Percentiles rank a stretch among this genome's conserved stretches.
phyloP scores from a whole-genome alignment of 768 basidiomycete genomes.

The Leccinum longicurvipes region DNA sequence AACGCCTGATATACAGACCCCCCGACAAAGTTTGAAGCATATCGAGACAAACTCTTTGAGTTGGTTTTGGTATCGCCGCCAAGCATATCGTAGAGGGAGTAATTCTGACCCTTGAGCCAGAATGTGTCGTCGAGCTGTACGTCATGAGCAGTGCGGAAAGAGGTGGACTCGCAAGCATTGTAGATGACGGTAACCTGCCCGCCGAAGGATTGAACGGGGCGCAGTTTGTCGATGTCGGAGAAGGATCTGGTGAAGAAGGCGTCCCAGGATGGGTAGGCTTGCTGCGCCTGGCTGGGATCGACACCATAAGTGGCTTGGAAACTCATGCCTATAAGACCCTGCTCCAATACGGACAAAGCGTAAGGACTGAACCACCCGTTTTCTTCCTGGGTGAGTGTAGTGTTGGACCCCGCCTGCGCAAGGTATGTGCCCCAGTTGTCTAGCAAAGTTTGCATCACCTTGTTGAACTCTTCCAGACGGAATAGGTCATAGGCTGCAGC shows the following conservation, averaged over 20 bases:
- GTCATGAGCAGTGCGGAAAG: conserved; percentile 34
- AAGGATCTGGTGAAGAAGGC: conserved; percentile 51
- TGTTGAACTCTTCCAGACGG: conserved; percentile 5
- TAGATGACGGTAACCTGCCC: conserved; percentile 30
- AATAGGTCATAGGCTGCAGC: conserved; percentile 17
- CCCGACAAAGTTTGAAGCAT: conserved; percentile 40
- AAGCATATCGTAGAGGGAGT: conserved; percentile 57
- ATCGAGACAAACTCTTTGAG: background rate
- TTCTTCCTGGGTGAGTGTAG: background rate
- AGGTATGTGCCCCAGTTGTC: conserved; percentile 4
- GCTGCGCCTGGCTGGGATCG: background rate
- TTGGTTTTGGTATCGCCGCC: conserved; percentile 7
- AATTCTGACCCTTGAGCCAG: conserved; percentile 59
- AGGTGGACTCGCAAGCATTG: conserved; percentile 52
- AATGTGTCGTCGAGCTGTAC: conserved; percentile 45
- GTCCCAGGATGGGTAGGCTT: conserved; percentile 38
- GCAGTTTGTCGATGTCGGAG: conserved; percentile 1
- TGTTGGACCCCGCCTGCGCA: conserved; percentile 1
- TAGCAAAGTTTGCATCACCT: background rate
- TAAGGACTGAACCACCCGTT: background rate
- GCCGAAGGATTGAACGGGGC: background rate
- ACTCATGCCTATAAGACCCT: background rate
- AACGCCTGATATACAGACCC: conserved; percentile 56
- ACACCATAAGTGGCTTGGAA: conserved; percentile 3
- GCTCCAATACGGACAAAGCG: background rate